phyloP scores from a whole-genome alignment of 352 stramenopile genomes.

The Phytopythium chamaehyphon region DNA sequence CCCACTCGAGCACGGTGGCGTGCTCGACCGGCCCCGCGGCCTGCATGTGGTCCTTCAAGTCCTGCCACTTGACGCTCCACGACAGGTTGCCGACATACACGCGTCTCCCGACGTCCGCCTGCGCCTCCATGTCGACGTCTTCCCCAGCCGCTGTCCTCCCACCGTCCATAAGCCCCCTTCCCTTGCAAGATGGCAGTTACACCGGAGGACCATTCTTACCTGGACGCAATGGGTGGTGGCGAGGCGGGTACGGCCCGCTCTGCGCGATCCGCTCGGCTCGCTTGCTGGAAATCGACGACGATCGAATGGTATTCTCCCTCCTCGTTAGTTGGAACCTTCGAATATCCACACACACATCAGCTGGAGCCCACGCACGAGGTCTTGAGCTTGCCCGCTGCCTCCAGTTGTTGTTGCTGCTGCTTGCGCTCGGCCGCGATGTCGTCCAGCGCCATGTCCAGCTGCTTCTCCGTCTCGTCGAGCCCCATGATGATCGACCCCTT shows the following conservation, averaged over 20 bases:
- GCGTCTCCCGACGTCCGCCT: conserved; percentile 26
- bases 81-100: conserved; percentile 86
- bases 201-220: too few relatives aligned
- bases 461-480: conserved; percentile 54
- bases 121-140: conserved; percentile 25
- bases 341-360: too few relatives aligned
- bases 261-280: conserved; percentile 56
- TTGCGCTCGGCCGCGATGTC: conserved; percentile 59
- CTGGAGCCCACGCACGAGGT: conserved; percentile 34
- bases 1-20: conserved; percentile 55
- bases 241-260: conserved; percentile 43
- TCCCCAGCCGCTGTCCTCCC: conserved; percentile 5
- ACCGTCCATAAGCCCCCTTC: background rate
- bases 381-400: conserved; percentile 36
- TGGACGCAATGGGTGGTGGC: conserved; percentile 17
- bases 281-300: too few relatives aligned
- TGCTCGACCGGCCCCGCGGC: conserved; percentile 59
- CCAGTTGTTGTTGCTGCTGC: conserved; percentile 11
- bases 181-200: too few relatives aligned
- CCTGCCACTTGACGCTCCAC: conserved; percentile 79
- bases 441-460: conserved; percentile 69
- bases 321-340: too few relatives aligned
- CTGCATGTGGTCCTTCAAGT: conserved; percentile 84
- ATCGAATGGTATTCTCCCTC: too few relatives aligned
- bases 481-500: conserved; percentile 12